Percentiles rank a stretch among this genome's conserved stretches.
Conservation (phyloP, 2,329 filamentous ascomycete species). For the Magnaporthales sp. region DNA sequence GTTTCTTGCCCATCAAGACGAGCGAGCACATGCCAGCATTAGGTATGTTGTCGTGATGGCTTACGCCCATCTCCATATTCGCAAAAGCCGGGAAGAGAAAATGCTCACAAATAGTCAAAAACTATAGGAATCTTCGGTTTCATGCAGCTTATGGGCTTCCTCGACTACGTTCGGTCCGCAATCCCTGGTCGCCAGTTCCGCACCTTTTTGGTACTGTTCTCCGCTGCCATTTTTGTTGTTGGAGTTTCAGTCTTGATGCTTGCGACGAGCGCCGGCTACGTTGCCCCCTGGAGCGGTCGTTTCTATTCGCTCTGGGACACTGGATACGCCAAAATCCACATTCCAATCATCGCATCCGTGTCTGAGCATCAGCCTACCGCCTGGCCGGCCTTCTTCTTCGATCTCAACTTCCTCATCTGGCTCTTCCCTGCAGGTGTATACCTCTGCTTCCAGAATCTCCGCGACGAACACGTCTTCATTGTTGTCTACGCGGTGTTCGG, state of each 20-base stretch:
- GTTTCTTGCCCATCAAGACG: constrained; percentile 90
- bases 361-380: constrained; percentile 98
- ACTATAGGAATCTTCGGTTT: constrained; percentile 81
- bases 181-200: constrained; percentile 91
- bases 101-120: neutral
- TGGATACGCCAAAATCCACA: constrained; percentile 97
- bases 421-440: constrained; percentile 98
- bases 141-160: constrained; percentile 84
- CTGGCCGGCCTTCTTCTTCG: constrained; percentile 99
- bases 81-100: constrained; percentile 1
- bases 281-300: constrained; percentile 94
- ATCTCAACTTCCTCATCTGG: constrained; percentile 97
- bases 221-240: constrained; percentile 65
- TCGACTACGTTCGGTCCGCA: constrained; percentile 82
- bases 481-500: constrained; percentile 95
- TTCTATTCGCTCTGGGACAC: constrained; percentile 99
- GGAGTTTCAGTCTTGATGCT: constrained; percentile 71
- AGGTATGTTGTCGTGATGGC: constrained; percentile 44
- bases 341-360: constrained; percentile 98
- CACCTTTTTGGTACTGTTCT: constrained; percentile 70
- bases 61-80: constrained; percentile 4
- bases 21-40: constrained; percentile 98
- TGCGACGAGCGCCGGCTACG: constrained; percentile 79
- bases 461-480: constrained; percentile 95
- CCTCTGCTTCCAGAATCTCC: constrained; percentile 89